A percentile compares a stretch with the other conserved stretches of the same genome.
phyloP scores from a whole-genome alignment of 2,329 filamentous ascomycete species.

The Pyricularia sp. region DNA sequence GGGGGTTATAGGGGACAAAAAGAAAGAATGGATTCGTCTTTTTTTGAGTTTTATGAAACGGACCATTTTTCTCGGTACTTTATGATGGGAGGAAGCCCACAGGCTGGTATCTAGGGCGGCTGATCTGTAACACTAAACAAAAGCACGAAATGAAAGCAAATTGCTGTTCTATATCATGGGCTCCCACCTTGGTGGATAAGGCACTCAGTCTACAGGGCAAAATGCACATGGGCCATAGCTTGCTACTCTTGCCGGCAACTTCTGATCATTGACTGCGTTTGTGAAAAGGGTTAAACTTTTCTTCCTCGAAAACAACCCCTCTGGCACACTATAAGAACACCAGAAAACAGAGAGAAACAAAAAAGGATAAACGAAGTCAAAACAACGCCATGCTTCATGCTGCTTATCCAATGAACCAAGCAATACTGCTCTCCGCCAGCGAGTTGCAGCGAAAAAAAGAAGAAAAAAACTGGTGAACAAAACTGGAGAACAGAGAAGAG shows the following conservation, averaged over 20 bases:
- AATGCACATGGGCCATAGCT: too few species aligned
- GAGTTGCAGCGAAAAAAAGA: neutral
- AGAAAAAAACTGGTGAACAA: too few species aligned
- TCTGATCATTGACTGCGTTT: neutral
- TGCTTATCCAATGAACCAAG: neutral
- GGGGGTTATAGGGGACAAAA: neutral
- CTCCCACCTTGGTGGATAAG: too few species aligned
- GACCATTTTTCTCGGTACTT: neutral
- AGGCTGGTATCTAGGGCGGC: neutral
- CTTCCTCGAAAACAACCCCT: neutral
- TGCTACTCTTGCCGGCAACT: too few species aligned
- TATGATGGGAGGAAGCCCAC: neutral
- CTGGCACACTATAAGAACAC: neutral
- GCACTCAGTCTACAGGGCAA: too few species aligned
- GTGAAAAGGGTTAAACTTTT: neutral
- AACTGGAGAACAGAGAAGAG: neutral
- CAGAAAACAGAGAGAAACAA: neutral
- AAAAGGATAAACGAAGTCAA: neutral
- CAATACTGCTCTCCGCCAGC: neutral
- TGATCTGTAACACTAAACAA: neutral
- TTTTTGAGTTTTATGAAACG: neutral
- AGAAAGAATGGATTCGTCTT: neutral
- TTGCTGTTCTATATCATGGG: neutral
- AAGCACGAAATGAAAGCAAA: neutral
- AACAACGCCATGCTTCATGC: neutral